Conservation (phyloP, 352 stramenopile species). For the Phytophthora cryptogea region DNA sequence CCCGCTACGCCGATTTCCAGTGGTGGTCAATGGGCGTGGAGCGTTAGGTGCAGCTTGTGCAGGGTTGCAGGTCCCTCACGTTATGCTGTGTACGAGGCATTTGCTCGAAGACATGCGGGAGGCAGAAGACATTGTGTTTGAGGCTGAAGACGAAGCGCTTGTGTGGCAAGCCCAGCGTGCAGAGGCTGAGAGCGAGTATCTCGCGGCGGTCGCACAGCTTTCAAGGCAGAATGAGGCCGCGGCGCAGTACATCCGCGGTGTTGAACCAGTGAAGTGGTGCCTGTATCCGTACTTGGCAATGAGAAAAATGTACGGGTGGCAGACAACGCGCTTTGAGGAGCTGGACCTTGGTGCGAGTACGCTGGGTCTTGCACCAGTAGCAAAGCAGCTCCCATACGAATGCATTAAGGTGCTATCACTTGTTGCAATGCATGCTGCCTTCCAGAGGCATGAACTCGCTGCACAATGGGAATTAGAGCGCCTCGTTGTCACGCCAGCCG, state of each 20-base stretch:
- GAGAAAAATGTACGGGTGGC: constrained; percentile 56
- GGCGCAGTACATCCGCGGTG: constrained; percentile 37
- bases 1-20: constrained; percentile 42
- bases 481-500: constrained; percentile 45
- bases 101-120: constrained; percentile 41
- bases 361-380: constrained; percentile 15
- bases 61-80: constrained; percentile 32
- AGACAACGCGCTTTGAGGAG: constrained; percentile 40
- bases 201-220: constrained; percentile 33
- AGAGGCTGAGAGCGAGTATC: constrained; percentile 46
- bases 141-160: constrained; percentile 32
- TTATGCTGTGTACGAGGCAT: constrained; percentile 44
- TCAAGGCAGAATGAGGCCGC: constrained; percentile 38
- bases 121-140: constrained; percentile 17
- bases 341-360: constrained; percentile 30
- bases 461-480: constrained; percentile 46
- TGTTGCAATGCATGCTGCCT: constrained; percentile 38
- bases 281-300: constrained; percentile 49
- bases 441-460: constrained; percentile 43
- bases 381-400: constrained; percentile 40
- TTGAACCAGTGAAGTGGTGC: constrained; percentile 47
- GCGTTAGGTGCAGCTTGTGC: constrained; percentile 25
- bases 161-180: constrained; percentile 49
- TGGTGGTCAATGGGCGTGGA: constrained; percentile 42
- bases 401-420: constrained; percentile 47